phyloP scores from a whole-genome alignment of 139 green algal species.

The Asterochloris sp. region DNA sequence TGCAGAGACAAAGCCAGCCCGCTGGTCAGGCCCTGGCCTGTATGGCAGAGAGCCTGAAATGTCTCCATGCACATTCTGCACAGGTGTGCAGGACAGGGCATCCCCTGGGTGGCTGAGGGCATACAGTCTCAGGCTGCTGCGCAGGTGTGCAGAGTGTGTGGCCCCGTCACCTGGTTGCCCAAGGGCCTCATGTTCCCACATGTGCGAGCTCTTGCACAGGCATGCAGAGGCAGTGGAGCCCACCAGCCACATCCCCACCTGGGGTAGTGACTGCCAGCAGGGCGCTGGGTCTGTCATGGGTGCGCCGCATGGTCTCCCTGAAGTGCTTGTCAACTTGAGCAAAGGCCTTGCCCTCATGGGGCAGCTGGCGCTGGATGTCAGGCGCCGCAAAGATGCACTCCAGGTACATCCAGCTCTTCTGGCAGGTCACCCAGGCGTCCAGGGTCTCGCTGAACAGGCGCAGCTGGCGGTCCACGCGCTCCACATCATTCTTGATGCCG shows the following conservation, averaged over 20 bases:
- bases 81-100: not conserved
- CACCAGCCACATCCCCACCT: slow-evolving; percentile 10
- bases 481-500: slow-evolving; percentile 1
- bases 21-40: no score
- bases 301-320: slow-evolving; percentile 76
- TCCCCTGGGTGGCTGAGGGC: not conserved
- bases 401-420: slow-evolving; percentile 90
- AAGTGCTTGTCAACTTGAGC: slow-evolving; percentile 74
- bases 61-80: not conserved
- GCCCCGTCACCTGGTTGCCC: no score
- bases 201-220: not conserved
- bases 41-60: no score
- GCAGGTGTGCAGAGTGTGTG: no score
- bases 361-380: slow-evolving; percentile 86
- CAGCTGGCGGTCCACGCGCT: slow-evolving; percentile 12
- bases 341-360: slow-evolving; percentile 71
- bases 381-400: slow-evolving; percentile 80
- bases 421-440: slow-evolving; percentile 48
- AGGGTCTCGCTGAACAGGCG: slow-evolving; percentile 25
- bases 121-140: no score
- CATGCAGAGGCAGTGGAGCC: not conserved
- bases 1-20: no score
- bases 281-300: slow-evolving; percentile 72
- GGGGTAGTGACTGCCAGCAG: slow-evolving; percentile 38
- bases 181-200: not conserved